Conservation (phyloP, 176 grass and related monocot genomes). For the Triticum urartu region DNA sequence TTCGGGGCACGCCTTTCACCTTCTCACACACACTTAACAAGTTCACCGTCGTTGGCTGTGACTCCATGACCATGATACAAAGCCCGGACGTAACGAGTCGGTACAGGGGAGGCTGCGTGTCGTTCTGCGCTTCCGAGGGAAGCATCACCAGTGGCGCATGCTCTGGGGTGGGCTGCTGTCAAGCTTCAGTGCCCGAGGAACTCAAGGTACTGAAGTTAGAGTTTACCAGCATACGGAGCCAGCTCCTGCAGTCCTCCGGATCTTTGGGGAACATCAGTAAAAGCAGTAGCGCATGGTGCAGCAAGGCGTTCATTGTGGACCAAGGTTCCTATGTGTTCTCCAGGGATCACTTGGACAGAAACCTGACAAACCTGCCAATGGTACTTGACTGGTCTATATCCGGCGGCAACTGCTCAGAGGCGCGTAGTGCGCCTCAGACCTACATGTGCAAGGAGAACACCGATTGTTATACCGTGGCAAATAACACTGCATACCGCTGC, state of each 20-base stretch:
- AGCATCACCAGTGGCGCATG: conserved; percentile 23
- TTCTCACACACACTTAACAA: conserved; percentile 41
- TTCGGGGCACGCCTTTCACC: neutral
- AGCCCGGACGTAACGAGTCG: neutral
- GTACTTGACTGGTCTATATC: conserved; percentile 8
- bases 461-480: neutral
- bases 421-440: neutral
- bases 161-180: conserved; percentile 38
- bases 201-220: neutral
- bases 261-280: neutral
- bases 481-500: conserved; percentile 2
- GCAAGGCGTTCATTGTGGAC: conserved; percentile 18
- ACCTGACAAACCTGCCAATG: neutral
- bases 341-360: neutral
- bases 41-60: conserved; percentile 36
- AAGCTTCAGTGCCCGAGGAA: conserved; percentile 21
- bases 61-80: conserved; percentile 33
- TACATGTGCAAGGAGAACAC: conserved; percentile 27
- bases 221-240: conserved; percentile 23
- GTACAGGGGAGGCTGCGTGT: conserved; percentile 16
- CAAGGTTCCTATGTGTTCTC: neutral
- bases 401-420: neutral
- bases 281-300: neutral
- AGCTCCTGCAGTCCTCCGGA: neutral
- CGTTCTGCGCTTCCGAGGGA: conserved; percentile 15